phyloP scores from a whole-genome alignment of 208 protist species.

The Giardia duodenalis region DNA sequence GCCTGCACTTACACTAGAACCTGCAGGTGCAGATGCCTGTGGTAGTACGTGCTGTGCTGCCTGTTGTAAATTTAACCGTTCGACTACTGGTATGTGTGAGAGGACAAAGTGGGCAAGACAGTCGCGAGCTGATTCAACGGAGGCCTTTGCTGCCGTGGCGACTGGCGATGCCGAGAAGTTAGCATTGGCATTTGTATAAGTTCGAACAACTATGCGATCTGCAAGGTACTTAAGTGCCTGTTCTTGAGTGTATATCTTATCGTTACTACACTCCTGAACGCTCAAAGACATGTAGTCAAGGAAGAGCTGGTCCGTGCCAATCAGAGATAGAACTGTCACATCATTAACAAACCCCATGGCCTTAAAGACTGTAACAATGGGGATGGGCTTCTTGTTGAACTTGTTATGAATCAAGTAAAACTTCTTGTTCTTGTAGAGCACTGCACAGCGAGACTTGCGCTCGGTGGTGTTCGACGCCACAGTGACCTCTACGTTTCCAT shows the following conservation, averaged over 20 bases:
- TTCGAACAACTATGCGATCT: slow-evolving; percentile 1
- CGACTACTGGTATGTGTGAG: slow-evolving; percentile 71
- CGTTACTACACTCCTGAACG: slow-evolving; percentile 59
- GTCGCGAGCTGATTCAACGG: slow-evolving; percentile 56
- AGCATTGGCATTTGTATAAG: no score
- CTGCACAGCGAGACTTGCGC: slow-evolving; percentile 71
- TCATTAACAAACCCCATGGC: slow-evolving; percentile 90
- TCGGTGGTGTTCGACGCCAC: slow-evolving; percentile 49
- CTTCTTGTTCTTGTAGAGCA: slow-evolving; percentile 70
- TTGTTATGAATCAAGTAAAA: slow-evolving; percentile 90
- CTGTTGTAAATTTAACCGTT: slow-evolving; percentile 30
- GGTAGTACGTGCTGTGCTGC: neutral
- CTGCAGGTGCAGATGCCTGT: neutral
- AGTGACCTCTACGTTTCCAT: slow-evolving; percentile 36
- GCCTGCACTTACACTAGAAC: neutral
- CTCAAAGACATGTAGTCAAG: slow-evolving; percentile 53
- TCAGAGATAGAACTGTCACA: slow-evolving; percentile 85
- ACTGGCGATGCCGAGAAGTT: no score
- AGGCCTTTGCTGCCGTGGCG: neutral
- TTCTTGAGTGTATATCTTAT: slow-evolving; percentile 59
- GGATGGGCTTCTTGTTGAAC: slow-evolving; percentile 52
- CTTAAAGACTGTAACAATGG: slow-evolving; percentile 39
- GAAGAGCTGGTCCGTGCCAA: slow-evolving; percentile 70
- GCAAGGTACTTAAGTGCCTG: slow-evolving; percentile 74
- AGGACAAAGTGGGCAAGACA: slow-evolving; percentile 57